phyloP scores from a whole-genome alignment of 148 eudicot species.

The Vaccinium myrtillus region DNA sequence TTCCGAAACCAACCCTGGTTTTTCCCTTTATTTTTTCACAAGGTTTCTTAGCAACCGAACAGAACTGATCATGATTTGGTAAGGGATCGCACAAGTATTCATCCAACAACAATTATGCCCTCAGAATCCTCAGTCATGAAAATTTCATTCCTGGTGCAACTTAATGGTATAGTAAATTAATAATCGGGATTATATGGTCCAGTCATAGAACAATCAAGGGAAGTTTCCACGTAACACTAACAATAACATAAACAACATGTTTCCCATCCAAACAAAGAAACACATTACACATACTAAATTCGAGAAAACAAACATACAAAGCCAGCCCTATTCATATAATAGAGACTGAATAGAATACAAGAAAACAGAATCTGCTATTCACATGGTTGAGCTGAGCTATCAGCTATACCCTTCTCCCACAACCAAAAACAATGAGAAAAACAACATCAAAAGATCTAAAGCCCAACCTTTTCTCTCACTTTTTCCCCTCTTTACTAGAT shows the following conservation, averaged over 20 bases:
- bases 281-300: not conserved
- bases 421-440: not conserved
- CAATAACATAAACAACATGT: not conserved
- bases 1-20: not conserved
- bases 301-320: not conserved
- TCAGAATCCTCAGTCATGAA: not conserved
- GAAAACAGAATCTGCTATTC: not conserved
- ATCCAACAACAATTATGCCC: too few species aligned
- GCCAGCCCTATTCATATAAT: not conserved
- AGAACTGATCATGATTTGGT: not conserved
- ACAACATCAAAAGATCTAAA: not conserved
- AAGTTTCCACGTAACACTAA: not conserved
- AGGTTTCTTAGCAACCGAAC: not conserved
- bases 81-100: too few species aligned
- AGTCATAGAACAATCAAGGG: not conserved
- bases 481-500: not conserved
- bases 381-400: not conserved
- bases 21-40: not conserved
- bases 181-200: not conserved
- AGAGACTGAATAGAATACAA: not conserved
- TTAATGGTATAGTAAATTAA: not conserved
- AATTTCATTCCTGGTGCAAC: not conserved
- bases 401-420: not conserved
- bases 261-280: not conserved
- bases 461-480: not conserved